Base-by-base conservation (phyloP, 495 filamentous ascomycete genomes). In the Penicillium bovifimosum region DNA sequence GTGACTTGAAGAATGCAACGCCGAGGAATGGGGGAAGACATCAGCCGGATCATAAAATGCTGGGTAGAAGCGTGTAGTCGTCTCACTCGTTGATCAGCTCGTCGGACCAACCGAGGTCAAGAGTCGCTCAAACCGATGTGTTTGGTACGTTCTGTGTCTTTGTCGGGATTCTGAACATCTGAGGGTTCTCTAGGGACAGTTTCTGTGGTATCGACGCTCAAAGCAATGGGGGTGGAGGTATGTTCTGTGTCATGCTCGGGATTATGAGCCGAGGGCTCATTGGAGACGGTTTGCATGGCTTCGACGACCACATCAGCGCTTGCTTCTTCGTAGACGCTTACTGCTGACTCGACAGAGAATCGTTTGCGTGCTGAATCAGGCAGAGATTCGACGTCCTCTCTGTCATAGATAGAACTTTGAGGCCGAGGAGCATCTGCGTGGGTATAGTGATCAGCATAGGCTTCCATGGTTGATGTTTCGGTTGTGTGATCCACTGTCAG, bases 251-350 rank as follows among this genome's bases (percentile, higher is more conserved):
- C 38, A 24, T 29, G 41, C 38, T 41, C 46, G 27, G 20, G 20
- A 27, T 13, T 27, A 10, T 41, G 52, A 52, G 43, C 18, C 1
- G 42, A 20, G 14, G 49, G 17, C 24, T 49, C 33, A 1, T 40
- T 41, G 17, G 17, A 13, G 6, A 41, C 39, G 35, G 41, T 11
- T 36, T 46, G 36, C 46, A 34, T 39, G 33, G 17, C 0, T 29
- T 39, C 20, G 9, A 9, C 20, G 24, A 41, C 36, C 29, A 54
- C 50, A 5, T 50, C 53, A 14, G 47, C 55, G 46, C 24, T 55
- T 7, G 60, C 63, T 50, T 65, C 62, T 54, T 63, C 60, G 39
- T 66, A 66, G 11, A 66, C 41, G 33, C 60, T 64, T 17, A 39
- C 18, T 13, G 59, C 63, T n/a, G 63, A 63, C 31, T 59, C 55